Base-by-base conservation (phyloP, 2,329 filamentous ascomycete genomes). In the Aspergillus piperis region DNA sequence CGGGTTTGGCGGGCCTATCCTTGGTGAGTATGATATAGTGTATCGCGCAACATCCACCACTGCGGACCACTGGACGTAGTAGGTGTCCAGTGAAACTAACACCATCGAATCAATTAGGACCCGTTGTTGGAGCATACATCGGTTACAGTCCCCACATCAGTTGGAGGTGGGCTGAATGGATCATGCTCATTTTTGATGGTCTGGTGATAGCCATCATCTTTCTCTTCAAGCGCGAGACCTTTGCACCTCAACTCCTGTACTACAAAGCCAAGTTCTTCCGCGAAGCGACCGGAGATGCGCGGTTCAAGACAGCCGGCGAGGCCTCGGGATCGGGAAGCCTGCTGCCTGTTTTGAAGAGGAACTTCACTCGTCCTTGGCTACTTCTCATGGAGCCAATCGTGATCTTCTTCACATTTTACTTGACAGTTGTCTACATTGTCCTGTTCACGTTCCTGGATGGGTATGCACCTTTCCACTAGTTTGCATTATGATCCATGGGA, bases 171-270 rank as follows among this genome's bases (percentile, higher is more conserved):
- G 70, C 71, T 0, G 75, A 80, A 59, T 82, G 81, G 80, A 73
- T 77, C 10, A 74, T 73, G 2, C 64, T 80, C 8, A 75, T 80
- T 21, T 71, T 77, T 8, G 73, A 73, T 7, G 73, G 66, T 1
- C 61, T 71, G 2, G 64, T 73, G 1, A 70, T 80, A 41, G 25
- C 70, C 8, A 7, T 76, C 10, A 70, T 78, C 0, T 60, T 83
- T 3, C 59, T 81, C 2, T 78, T 80, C 59, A 74, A 81, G 25
- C 82, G 81, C 2, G 82, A 84, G 66, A 84, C 81, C 0, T 83
- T 80, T 64, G 70, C 76, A 0, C 80, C 79, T 0, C 67, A 78
- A 3, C 67, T 82, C 2, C 63, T 81, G 5, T 71, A 75, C 41
- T 81, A 77, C 77, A 79, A 78, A 60, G 78, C 77, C 5, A 62